phyloP scores from a whole-genome alignment of 192 early-diverging fungal species.

The Coemansia sp. region DNA sequence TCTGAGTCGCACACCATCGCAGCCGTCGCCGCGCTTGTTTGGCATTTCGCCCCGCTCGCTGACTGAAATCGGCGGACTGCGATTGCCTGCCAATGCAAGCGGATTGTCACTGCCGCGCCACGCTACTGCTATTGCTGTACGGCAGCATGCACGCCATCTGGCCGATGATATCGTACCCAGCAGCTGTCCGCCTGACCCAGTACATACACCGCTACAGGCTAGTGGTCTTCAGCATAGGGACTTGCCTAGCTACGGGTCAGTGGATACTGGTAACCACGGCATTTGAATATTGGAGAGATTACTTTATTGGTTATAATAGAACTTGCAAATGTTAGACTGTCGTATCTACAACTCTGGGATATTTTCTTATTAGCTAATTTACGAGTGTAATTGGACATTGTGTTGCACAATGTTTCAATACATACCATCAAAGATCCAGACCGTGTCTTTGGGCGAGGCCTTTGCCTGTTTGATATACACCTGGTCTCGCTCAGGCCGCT shows the following conservation, averaged over 20 bases:
- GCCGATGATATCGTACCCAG: neutral
- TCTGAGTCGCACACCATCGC: constrained; percentile 17
- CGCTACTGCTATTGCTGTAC: neutral
- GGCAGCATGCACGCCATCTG: neutral
- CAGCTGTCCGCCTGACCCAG: constrained; percentile 11
- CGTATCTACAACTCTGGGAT: neutral
- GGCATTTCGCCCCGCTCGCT: neutral
- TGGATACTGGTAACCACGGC: neutral
- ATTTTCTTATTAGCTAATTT: neutral
- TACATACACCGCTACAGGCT: neutral
- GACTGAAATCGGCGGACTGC: neutral
- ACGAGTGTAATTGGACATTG: neutral
- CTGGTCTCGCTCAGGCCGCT: constrained; percentile 32
- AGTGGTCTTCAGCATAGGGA: constrained; percentile 7
- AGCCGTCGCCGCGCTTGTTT: constrained; percentile 20
- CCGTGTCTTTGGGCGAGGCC: constrained; percentile 45
- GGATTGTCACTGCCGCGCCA: neutral
- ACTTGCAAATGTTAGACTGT: neutral
- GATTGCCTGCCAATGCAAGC: neutral
- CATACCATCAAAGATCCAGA: constrained; percentile 57
- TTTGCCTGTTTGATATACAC: constrained; percentile 45
- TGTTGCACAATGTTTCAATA: neutral
- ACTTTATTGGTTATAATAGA: neutral
- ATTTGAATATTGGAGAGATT: neutral
- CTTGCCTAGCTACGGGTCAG: constrained; percentile 23